Evolutionary conservation across 768 basidiomycete genomes (phyloP).

Genomic region (Butyriboletus loyo): DNA sequence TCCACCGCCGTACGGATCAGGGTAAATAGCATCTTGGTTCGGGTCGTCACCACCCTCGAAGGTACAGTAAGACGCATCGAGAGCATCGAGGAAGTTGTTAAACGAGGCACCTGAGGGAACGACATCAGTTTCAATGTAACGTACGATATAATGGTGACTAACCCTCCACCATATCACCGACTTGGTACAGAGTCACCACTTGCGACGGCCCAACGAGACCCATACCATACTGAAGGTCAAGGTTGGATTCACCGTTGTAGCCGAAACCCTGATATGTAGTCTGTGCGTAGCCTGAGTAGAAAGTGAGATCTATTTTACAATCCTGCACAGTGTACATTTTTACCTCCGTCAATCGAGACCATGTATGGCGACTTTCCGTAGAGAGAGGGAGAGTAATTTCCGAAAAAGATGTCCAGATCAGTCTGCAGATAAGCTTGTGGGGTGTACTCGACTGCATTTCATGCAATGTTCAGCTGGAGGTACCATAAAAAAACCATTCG

Average conservation of each 20-base stretch:
- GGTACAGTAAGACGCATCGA: conserved; percentile 32
- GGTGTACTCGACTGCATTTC: conserved; percentile 30
- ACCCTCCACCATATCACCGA: conserved; percentile 29
- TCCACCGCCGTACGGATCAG: conserved; percentile 27
- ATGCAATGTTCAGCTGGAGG: background rate
- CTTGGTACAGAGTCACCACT: conserved; percentile 31
- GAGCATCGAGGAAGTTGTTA: conserved; percentile 36
- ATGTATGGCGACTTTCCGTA: conserved; percentile 26
- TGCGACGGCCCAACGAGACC: conserved; percentile 22
- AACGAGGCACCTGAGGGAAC: conserved; percentile 24
- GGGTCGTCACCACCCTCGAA: conserved; percentile 34
- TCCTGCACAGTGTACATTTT: background rate
- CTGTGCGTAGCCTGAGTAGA: conserved; percentile 24
- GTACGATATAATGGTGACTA: background rate
- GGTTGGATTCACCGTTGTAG: conserved; percentile 30
- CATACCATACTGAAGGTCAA: conserved; percentile 34
- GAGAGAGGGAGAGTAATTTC: conserved; percentile 23
- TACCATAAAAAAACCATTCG: background rate
- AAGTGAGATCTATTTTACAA: background rate
- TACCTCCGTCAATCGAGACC: conserved; percentile 34
- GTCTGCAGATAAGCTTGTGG: conserved; percentile 30
- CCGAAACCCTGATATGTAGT: conserved; percentile 22
- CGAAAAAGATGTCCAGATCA: conserved; percentile 31
- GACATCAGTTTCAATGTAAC: background rate
- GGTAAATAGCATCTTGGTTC: conserved; percentile 24